Percentiles rank a stretch among this genome's conserved stretches.
Evolutionary conservation across 306 rosid genomes (phyloP).

Genomic region (Delonix regia): DNA sequence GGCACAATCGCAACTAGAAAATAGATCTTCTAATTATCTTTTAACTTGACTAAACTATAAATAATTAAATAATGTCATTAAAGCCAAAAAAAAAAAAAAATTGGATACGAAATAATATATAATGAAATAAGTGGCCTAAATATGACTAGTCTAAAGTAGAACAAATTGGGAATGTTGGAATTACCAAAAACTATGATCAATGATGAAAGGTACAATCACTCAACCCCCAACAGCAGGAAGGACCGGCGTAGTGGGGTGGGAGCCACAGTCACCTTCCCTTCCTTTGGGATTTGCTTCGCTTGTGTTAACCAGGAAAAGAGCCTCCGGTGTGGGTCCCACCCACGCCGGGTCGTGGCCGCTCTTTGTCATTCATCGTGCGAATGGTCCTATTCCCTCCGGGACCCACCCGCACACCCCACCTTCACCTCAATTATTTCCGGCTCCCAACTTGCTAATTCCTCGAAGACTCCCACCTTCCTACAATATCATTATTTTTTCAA

Average conservation of each 20-base stretch:
- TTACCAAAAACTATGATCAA: neutral
- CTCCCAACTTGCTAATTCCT: neutral
- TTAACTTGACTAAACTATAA: neutral
- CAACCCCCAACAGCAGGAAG: no score
- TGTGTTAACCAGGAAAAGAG: neutral
- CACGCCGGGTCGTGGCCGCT: neutral
- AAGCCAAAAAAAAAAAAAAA: no score
- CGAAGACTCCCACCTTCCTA: neutral
- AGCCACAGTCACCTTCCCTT: neutral
- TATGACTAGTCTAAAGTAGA: neutral
- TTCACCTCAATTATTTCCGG: neutral
- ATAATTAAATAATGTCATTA: neutral
- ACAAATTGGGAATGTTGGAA: neutral
- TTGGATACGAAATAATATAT: no score
- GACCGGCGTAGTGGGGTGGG: neutral
- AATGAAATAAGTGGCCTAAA: neutral
- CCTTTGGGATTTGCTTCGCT: neutral
- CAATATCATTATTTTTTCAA: no score
- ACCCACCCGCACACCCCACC: conserved; percentile 22
- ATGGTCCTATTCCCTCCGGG: neutral
- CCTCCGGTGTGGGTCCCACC: neutral
- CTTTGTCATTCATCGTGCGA: neutral
- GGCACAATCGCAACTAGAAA: no score
- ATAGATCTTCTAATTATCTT: no score
- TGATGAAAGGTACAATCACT: no score